Percentiles rank a stretch among this genome's conserved stretches.
These are phyloP conservation scores for Trichoderma oligosporum DNA, from an alignment of 2,329 filamentous ascomycete species.

Conservation along the genomic window DNA sequence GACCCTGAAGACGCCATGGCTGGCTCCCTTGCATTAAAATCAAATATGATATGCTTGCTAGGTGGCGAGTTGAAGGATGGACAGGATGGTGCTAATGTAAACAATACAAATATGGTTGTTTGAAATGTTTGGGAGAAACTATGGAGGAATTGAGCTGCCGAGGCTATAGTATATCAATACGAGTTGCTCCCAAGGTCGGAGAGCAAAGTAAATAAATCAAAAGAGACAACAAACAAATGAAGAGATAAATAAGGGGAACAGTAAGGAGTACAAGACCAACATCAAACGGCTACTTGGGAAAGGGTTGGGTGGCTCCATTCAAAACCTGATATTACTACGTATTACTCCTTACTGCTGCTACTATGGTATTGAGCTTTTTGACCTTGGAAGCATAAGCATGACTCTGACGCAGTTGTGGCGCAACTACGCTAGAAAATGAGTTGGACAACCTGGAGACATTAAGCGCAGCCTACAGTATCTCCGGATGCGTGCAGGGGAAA, in stretches of 20 bases:
- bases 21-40: not conserved
- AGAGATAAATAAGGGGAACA: not conserved
- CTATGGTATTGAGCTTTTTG: not conserved
- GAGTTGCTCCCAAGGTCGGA: too few relatives aligned
- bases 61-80: not conserved
- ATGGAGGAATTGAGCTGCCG: not conserved
- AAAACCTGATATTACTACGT: not conserved
- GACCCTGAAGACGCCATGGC: conserved; percentile 6
- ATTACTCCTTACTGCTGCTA: not conserved
- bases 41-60: not conserved
- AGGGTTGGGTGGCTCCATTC: not conserved
- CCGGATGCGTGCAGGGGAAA: conserved; percentile 1
- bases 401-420: conserved; percentile 5
- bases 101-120: not conserved
- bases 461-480: not conserved
- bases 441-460: not conserved
- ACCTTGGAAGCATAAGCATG: not conserved
- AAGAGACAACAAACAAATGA: not conserved
- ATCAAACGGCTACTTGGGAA: not conserved
- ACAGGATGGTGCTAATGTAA: not conserved
- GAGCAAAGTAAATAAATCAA: too few relatives aligned
- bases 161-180: too few relatives aligned
- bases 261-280: conserved; percentile 4
- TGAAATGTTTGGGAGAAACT: too few relatives aligned
- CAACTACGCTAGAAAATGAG: not conserved